Conservation (phyloP, 1,284 basidiomycete genomes). For the Boletus austroedulis region DNA sequence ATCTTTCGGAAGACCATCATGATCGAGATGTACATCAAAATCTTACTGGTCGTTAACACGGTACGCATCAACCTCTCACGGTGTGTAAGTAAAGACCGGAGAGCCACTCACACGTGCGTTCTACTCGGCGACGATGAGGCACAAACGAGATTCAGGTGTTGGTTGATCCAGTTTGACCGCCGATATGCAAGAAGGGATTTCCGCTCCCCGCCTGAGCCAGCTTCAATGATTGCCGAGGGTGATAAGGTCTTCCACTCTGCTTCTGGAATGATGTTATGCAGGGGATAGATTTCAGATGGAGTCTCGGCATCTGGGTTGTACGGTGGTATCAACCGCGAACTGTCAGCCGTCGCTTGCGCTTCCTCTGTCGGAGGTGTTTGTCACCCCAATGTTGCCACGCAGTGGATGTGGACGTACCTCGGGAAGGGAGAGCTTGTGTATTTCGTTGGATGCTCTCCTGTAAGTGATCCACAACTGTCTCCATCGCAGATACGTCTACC, state of each 20-base stretch:
- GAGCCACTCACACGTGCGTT: conserved; percentile 49
- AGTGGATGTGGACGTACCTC: conserved; percentile 44
- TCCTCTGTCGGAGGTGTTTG: conserved; percentile 46
- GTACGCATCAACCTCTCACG: background rate
- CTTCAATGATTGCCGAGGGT: conserved; percentile 51
- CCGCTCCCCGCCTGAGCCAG: conserved; percentile 49
- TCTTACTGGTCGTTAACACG: conserved; percentile 51
- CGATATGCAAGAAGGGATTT: conserved; percentile 54
- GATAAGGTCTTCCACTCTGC: conserved; percentile 71
- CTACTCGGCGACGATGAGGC: conserved; percentile 51
- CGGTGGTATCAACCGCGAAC: conserved; percentile 69
- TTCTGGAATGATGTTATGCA: conserved; percentile 74
- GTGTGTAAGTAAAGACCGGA: background rate
- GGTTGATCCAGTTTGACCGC: conserved; percentile 66
- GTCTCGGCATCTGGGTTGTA: conserved; percentile 64
- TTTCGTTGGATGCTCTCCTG: conserved; percentile 77
- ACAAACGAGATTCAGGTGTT: conserved; percentile 50
- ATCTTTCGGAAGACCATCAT: conserved; percentile 69
- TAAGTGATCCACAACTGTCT: conserved; percentile 72
- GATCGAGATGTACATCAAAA: conserved; percentile 74
- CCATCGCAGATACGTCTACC: conserved; percentile 84
- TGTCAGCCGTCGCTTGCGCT: conserved; percentile 59
- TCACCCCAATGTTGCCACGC: background rate
- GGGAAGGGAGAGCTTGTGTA: conserved; percentile 62
- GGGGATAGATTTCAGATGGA: conserved; percentile 72